Base-by-base conservation (phyloP, 208 protist genomes). In the Leishmania braziliensis region DNA sequence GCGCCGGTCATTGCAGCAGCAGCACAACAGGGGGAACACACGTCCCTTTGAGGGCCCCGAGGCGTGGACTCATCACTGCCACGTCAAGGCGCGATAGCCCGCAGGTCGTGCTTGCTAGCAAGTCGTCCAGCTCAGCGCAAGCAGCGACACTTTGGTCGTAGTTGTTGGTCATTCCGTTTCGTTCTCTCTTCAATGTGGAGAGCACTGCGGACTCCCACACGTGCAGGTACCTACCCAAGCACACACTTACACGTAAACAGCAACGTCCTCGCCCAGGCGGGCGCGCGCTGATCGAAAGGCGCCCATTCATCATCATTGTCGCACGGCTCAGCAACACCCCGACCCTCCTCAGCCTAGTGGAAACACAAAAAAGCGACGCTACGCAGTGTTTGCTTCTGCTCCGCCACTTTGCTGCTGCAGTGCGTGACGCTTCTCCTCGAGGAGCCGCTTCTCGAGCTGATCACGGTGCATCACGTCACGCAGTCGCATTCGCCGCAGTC, bases 401-500 rank as follows among this genome's bases (percentile, higher is more conserved):
- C 43, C 56, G 23, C 20, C 39, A 23, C 51, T 26, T 50, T 63
- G 29, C 8, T 58, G 29, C 78, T 71, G 79, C 54, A 77, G 43
- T 51, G 77, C 82, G 54, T 82, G 46, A 1, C 89, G 90, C 80
- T 79, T 86, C 76, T 92, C 90, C 72, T 92, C 36, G 36, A 39
- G 36, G 36, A 39, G 72, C 26, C 80, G 84, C 88, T 93, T 88
- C 82, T 97, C 92, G 2, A 96, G 81, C 63, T 84, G 77, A 78
- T 97, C 92, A 5, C 94, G 91, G 78, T 96, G 90, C 80, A 96
- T 86, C 39, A 97, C 91, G 79, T 97, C 94, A 16, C 92, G 89
- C 69, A 97, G 73, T 0, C 92, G 87, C 92, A 96, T 95, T 1
- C 91, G 90, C 9, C 94, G 91, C 60, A 93, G 85, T n/a, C 79